Evolutionary conservation across 2,329 filamentous ascomycete genomes (phyloP).

Genomic region (Ophiostoma sp.): DNA sequence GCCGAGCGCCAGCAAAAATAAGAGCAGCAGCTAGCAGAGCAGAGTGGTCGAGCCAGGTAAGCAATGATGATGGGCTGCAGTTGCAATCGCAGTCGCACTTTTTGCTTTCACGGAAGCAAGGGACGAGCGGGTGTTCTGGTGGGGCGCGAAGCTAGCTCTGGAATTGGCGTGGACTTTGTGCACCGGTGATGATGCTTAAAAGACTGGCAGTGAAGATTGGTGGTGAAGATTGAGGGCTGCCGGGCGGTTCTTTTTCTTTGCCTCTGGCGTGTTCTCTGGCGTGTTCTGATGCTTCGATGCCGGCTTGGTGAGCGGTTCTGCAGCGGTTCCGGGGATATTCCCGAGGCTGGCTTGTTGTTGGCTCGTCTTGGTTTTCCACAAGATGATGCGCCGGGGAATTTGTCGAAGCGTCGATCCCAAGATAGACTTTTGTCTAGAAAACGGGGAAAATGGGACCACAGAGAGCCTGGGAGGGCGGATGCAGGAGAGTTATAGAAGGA

Average conservation of each 20-base stretch:
- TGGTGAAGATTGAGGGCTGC: neutral
- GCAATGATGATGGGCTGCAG: neutral
- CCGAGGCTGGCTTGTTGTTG: neutral
- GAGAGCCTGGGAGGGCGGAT: neutral
- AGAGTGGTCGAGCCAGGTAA: neutral
- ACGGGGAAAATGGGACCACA: neutral
- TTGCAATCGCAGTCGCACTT: neutral
- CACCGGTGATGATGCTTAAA: neutral
- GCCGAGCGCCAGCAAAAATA: neutral
- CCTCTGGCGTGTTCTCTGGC: slow-evolving; percentile 1
- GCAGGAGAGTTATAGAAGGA: slow-evolving; percentile 5
- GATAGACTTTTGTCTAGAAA: neutral
- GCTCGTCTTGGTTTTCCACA: neutral
- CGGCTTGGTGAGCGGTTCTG: neutral
- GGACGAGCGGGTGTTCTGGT: neutral
- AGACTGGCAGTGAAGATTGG: neutral
- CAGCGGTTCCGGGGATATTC: neutral
- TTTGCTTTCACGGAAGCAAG: slow-evolving; percentile 3
- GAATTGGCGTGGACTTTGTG: neutral
- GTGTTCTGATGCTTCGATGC: neutral
- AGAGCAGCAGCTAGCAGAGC: neutral
- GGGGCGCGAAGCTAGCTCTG: slow-evolving; percentile 4
- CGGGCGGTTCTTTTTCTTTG: neutral
- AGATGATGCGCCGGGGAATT: neutral
- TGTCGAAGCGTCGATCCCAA: slow-evolving; percentile 2